Conservation (phyloP, 352 stramenopile species). For the Globisporangium uncinulatum region DNA sequence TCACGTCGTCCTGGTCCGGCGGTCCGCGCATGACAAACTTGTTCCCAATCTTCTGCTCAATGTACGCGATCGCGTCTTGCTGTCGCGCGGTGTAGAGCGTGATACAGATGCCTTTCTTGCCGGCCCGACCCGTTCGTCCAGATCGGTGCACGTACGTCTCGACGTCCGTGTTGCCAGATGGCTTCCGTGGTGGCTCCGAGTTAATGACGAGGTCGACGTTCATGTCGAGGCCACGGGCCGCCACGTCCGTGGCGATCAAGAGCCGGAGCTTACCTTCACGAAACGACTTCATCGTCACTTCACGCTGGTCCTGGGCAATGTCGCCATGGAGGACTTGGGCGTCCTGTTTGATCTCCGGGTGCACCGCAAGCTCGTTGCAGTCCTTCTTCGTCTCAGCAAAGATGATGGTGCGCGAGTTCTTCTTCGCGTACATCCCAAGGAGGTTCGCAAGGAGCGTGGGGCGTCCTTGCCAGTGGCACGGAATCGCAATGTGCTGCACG, state of each 20-base stretch:
- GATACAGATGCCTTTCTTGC: conserved; percentile 95
- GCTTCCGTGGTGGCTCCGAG: conserved; percentile 87
- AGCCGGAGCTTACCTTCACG: conserved; percentile 92
- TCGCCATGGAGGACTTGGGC: conserved; percentile 94
- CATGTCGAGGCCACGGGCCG: conserved; percentile 96
- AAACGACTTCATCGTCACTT: conserved; percentile 97
- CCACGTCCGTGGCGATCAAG: conserved; percentile 96
- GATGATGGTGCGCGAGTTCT: conserved; percentile 90
- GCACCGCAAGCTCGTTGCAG: conserved; percentile 90
- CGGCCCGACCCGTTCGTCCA: conserved; percentile 95
- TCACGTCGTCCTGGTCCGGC: conserved; percentile 82
- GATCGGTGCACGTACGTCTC: conserved; percentile 99
- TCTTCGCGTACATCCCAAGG: conserved; percentile 79
- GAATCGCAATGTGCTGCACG: conserved; percentile 92
- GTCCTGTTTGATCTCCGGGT: conserved; percentile 85
- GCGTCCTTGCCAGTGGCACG: conserved; percentile 89
- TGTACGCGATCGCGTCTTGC: conserved; percentile 64
- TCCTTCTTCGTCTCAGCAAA: conserved; percentile 95
- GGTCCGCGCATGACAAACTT: conserved; percentile 87
- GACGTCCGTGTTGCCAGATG: conserved; percentile 83
- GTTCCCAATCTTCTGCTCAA: conserved; percentile 87
- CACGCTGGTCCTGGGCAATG: conserved; percentile 95
- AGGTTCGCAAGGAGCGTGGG: conserved; percentile 70
- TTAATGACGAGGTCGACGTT: conserved; percentile 97
- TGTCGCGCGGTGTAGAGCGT: conserved; percentile 92